These are phyloP conservation scores for Verticillium tricorpus DNA, from an alignment of 2,329 filamentous ascomycete genomes.

Conservation along the genomic window DNA sequence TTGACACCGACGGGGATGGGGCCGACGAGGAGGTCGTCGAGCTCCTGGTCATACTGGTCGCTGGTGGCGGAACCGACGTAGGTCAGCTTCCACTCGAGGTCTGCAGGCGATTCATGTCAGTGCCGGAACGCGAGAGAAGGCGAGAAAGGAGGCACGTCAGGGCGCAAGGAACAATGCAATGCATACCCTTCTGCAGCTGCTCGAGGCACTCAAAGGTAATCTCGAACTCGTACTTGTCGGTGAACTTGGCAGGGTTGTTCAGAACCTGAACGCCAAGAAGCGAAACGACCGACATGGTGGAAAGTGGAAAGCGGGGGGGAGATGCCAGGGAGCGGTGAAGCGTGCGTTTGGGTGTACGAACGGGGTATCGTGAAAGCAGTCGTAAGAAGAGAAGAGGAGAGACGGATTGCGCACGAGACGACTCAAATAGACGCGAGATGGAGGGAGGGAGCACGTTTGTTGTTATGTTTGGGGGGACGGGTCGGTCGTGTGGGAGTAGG, in stretches of 20 bases:
- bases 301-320: conserved; percentile 7
- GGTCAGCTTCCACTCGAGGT: conserved; percentile 98
- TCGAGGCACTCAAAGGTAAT: conserved; percentile 99
- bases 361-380: conserved; percentile 1
- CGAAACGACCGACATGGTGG: conserved; percentile 86
- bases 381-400: conserved; percentile 1
- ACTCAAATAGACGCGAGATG: neutral
- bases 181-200: conserved; percentile 79
- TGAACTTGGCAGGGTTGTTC: conserved; percentile 96
- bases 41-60: conserved; percentile 96
- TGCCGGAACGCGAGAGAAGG: neutral
- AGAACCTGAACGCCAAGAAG: conserved; percentile 91
- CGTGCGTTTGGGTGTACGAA: neutral
- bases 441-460: neutral
- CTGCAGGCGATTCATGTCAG: conserved; percentile 37
- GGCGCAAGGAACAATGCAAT: neutral
- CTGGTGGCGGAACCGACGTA: conserved; percentile 98
- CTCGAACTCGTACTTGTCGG: conserved; percentile 91
- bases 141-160: neutral
- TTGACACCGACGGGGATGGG: conserved; percentile 98
- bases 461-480: conserved; percentile 1
- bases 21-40: conserved; percentile 92
- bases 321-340: conserved; percentile 1
- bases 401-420: neutral
- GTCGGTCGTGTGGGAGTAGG: conserved; percentile 1